These are phyloP conservation scores for Hordeum vulgare DNA, from an alignment of 176 grass and related monocot species.

Conservation along the genomic window DNA sequence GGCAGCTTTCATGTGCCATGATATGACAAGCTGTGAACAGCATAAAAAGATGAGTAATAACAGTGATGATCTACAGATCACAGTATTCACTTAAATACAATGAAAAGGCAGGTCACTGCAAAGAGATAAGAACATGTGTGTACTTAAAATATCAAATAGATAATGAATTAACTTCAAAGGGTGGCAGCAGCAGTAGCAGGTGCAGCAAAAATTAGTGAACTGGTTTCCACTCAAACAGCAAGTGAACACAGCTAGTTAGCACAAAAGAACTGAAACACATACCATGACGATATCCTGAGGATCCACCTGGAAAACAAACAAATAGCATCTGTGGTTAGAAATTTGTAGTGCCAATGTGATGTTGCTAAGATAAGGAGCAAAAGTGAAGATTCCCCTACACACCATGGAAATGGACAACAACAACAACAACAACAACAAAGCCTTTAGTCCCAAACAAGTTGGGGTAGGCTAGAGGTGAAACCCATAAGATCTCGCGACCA, in stretches of 20 bases:
- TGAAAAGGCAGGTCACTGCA: background rate
- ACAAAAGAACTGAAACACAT: conserved; percentile 30
- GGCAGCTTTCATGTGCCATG: conserved; percentile 99
- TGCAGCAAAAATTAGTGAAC: conserved; percentile 9
- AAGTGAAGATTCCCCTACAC: background rate
- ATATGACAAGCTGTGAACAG: conserved; percentile 89
- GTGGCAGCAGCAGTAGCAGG: background rate
- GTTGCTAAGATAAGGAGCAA: conserved; percentile 13
- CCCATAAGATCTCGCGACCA: no score
- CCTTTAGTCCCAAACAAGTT: no score
- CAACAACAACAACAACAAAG: no score
- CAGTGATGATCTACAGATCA: background rate
- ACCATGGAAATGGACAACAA: conserved; percentile 11
- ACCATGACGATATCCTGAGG: conserved; percentile 99
- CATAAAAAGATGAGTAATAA: conserved; percentile 13
- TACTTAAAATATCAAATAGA: conserved; percentile 2
- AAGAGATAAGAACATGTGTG: background rate
- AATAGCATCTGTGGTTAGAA: conserved; percentile 14
- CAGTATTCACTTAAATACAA: background rate
- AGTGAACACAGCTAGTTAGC: background rate
- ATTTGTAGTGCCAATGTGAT: background rate
- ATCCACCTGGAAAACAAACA: conserved; percentile 76
- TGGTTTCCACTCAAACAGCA: conserved; percentile 3
- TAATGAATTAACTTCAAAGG: background rate
- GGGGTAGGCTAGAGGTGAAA: no score